Evolutionary conservation across 805 yeast genomes (phyloP).

Genomic region (Yarrowia sp.): DNA sequence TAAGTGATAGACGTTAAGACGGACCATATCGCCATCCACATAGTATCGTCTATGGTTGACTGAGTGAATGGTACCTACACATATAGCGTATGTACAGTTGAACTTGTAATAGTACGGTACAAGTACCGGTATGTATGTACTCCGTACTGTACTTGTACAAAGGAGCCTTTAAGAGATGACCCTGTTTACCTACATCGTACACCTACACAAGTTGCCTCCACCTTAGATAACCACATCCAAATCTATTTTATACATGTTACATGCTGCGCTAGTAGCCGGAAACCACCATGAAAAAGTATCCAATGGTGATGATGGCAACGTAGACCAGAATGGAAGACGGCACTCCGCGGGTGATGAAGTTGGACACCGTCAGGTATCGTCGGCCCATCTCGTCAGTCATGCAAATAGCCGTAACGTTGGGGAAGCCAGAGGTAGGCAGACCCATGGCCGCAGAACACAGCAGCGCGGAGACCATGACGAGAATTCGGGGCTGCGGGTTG

Average conservation of each 20-base stretch:
- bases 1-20: too few relatives aligned
- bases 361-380: conserved; percentile 80
- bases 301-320: conserved; percentile 68
- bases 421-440: conserved; percentile 94
- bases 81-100: too few relatives aligned
- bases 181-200: too few relatives aligned
- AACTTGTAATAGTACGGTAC: too few relatives aligned
- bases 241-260: background rate
- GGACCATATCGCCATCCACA: too few relatives aligned
- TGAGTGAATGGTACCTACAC: too few relatives aligned
- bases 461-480: conserved; percentile 62
- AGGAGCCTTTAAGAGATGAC: background rate
- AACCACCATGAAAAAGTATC: conserved; percentile 67
- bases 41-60: too few relatives aligned
- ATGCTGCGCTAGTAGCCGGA: conserved; percentile 47
- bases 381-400: conserved; percentile 90
- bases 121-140: too few relatives aligned
- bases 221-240: background rate
- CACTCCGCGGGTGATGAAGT: conserved; percentile 86
- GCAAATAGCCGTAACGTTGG: conserved; percentile 95
- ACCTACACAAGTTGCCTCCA: too few relatives aligned
- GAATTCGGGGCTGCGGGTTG: conserved; percentile 75
- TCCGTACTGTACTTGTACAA: too few relatives aligned
- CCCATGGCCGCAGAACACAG: conserved; percentile 97
- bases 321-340: conserved; percentile 81